Percentiles rank a stretch among this genome's conserved stretches.
These are phyloP conservation scores for Pleurotus cornucopiae DNA, from an alignment of 768 basidiomycete genomes.

Conservation along the genomic window DNA sequence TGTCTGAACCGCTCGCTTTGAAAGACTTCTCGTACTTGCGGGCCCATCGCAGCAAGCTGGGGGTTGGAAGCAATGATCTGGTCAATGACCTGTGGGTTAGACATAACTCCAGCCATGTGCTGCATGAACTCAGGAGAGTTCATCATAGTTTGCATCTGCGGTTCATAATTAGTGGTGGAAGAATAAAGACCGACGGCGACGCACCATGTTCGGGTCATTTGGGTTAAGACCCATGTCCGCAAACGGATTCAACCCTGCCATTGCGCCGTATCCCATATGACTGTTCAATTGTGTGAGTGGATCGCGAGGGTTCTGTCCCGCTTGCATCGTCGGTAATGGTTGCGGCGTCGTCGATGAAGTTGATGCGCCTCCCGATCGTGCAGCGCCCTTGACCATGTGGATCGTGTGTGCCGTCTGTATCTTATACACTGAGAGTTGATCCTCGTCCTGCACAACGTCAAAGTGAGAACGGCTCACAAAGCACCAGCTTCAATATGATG, in stretches of 20 bases:
- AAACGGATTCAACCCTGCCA: constrained; percentile 92
- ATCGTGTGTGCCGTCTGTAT: constrained; percentile 86
- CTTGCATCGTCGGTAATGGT: constrained; percentile 79
- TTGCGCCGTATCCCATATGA: constrained; percentile 69
- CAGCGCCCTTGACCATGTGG: constrained; percentile 89
- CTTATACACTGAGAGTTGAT: constrained; percentile 79
- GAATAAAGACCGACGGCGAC: constrained; percentile 16
- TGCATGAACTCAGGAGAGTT: constrained; percentile 79
- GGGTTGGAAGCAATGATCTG: constrained; percentile 83
- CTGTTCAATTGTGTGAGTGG: constrained; percentile 82
- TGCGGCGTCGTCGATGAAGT: constrained; percentile 41
- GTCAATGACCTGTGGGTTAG: constrained; percentile 85
- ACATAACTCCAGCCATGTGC: constrained; percentile 85
- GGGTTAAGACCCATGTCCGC: constrained; percentile 85
- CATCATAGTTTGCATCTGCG: constrained; percentile 80
- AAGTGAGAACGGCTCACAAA: not conserved
- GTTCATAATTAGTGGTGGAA: not conserved
- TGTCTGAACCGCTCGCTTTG: constrained; percentile 71
- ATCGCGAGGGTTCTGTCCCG: constrained; percentile 86
- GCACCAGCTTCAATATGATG: not conserved
- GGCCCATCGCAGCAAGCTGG: constrained; percentile 68
- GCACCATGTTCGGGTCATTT: constrained; percentile 92
- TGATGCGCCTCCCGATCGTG: constrained; percentile 43
- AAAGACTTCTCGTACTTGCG: constrained; percentile 76
- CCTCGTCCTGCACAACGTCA: constrained; percentile 60